phyloP scores from a whole-genome alignment of 148 eudicot species.

The Spergularia bocconei region DNA sequence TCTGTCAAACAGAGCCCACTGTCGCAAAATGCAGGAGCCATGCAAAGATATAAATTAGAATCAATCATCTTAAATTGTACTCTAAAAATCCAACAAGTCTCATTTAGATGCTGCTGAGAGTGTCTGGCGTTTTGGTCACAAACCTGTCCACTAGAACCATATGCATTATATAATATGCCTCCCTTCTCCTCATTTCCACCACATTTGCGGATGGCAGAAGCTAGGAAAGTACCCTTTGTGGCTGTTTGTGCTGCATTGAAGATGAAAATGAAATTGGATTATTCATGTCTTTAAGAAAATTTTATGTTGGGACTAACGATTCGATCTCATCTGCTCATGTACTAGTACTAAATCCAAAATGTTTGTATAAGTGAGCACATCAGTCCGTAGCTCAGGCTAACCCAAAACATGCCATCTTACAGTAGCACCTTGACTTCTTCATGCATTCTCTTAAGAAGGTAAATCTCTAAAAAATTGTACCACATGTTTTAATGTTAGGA shows the following conservation, averaged over 20 bases:
- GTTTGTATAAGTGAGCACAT: not conserved
- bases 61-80: not conserved
- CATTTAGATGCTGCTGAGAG: conserved; percentile 1
- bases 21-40: conserved; percentile 19
- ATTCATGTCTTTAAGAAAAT: not conserved
- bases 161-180: conserved; percentile 62
- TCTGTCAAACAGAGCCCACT: conserved; percentile 95
- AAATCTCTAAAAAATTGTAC: not conserved
- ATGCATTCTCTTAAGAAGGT: too few relatives aligned
- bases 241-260: conserved; percentile 81
- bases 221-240: conserved; percentile 67
- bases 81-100: not conserved
- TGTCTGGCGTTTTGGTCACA: conserved; percentile 7
- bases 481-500: too few relatives aligned
- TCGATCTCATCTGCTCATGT: not conserved
- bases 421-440: not conserved
- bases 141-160: conserved; percentile 96
- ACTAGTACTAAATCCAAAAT: not conserved
- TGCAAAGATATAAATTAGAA: conserved; percentile 16
- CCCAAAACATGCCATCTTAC: not conserved
- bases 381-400: conserved; percentile 2
- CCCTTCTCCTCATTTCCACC: conserved; percentile 99
- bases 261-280: conserved; percentile 9
- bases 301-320: not conserved
- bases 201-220: conserved; percentile 92